phyloP scores from a whole-genome alignment of 768 basidiomycete genomes.

The Fomitopsis serialis region DNA sequence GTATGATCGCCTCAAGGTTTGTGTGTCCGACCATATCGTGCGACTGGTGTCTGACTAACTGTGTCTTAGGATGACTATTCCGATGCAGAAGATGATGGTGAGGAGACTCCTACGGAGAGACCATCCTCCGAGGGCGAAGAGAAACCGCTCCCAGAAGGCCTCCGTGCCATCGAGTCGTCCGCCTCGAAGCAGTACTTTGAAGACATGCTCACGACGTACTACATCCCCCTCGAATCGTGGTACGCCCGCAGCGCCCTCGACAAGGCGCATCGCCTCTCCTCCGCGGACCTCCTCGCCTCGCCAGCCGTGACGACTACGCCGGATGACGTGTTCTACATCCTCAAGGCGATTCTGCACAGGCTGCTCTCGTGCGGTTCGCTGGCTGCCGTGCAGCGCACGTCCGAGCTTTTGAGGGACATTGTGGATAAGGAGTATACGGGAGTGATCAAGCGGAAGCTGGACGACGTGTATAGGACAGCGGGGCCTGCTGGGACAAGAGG shows the following conservation, averaged over 20 bases:
- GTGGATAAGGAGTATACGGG: slow-evolving; percentile 82
- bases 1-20: slow-evolving; percentile 63
- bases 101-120: not conserved
- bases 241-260: slow-evolving; percentile 83
- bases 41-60: not conserved
- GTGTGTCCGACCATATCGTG: slow-evolving; percentile 6
- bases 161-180: slow-evolving; percentile 39
- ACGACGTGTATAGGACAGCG: slow-evolving; percentile 72
- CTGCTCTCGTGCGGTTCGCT: slow-evolving; percentile 74
- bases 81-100: slow-evolving; percentile 8
- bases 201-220: slow-evolving; percentile 65
- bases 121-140: not conserved
- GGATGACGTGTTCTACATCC: slow-evolving; percentile 94
- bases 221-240: slow-evolving; percentile 89
- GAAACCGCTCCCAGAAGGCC: slow-evolving; percentile 5
- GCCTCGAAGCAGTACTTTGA: slow-evolving; percentile 57
- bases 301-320: slow-evolving; percentile 72
- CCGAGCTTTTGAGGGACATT: slow-evolving; percentile 60
- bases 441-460: slow-evolving; percentile 79
- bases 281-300: slow-evolving; percentile 56
- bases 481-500: slow-evolving; percentile 36
- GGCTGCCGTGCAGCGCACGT: slow-evolving; percentile 48
- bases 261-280: slow-evolving; percentile 88
- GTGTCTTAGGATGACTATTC: slow-evolving; percentile 18
- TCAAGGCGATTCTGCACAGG: slow-evolving; percentile 78